Evolutionary conservation across 371 early-diverging fungal species (phyloP), one percentile per base, ranked within the genome.

Genomic region (Lichtheimia ornata): DNA sequence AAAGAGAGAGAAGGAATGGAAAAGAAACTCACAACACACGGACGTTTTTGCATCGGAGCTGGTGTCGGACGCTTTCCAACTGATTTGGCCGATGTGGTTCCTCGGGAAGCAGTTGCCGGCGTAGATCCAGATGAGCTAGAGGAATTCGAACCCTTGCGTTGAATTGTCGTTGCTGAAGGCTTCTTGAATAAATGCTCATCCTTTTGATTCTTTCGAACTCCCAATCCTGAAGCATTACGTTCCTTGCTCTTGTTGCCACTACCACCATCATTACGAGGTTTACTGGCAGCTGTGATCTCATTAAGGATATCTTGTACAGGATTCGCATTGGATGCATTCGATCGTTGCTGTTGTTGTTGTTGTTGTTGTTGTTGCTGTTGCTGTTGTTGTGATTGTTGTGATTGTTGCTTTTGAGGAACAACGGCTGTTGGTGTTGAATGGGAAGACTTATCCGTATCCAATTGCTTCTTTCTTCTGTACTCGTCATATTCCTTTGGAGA

Each of bases 281-380:
- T 43, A 51, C 50, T 62, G 27, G 56, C 56, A 18, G 50, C 56
- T 11, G 28, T 55, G 17, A 62, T 62, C 15, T 54, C 55, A 25
- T 62, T 55, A 13, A 62, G 27, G 17, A 62, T 41, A 56, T 55
- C 62, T 15, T 55, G 27, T 5, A 62, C 56, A 9, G 62, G 56
- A 42, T 50, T 28, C 0, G 40, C 55, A 9, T 27, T 41, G n/a
- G 18, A 24, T 9, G 54, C 40, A 9, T 15, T 50, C 27, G 58
- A 22, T 40, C 12, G 24, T 11, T 35, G 61, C 5, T 43, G 53
- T 5, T 53, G 61, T 22, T 35, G 43, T 22, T 53, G 50, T 28
- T 41, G 20, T 5, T 24, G 61, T 22, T 28, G 18, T 18, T 53
- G 54, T 27, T 53, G 61, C 11, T 18, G 50, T 25, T 27, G 44